Conservation (phyloP, 345 rosid species). For the Laguncularia racemosa region DNA sequence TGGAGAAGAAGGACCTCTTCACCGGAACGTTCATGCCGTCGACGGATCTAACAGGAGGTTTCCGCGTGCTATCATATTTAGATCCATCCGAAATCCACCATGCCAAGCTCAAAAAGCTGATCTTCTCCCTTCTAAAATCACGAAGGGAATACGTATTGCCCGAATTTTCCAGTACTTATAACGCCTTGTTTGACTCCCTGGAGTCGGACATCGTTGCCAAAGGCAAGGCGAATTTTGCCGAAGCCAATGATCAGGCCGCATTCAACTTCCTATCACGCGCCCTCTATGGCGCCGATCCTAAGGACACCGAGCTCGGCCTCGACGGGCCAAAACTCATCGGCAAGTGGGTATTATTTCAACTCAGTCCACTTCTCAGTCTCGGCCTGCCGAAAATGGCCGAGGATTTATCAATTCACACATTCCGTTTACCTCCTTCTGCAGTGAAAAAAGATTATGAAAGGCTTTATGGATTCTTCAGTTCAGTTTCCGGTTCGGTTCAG, state of each 20-base stretch:
- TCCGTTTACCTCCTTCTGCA: slow-evolving; percentile 11
- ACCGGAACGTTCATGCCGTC: slow-evolving; percentile 23
- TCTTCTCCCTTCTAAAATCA: slow-evolving; percentile 10
- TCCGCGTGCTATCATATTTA: slow-evolving; percentile 17
- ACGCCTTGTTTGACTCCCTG: slow-evolving; percentile 7
- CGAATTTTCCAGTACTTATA: slow-evolving; percentile 9
- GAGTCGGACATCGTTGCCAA: slow-evolving; percentile 7
- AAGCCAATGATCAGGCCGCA: slow-evolving; percentile 6
- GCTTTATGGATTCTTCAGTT: slow-evolving; percentile 11
- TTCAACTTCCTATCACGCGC: slow-evolving; percentile 16
- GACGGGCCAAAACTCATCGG: slow-evolving; percentile 13
- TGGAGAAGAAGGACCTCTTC: slow-evolving; percentile 20
- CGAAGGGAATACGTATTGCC: slow-evolving; percentile 10
- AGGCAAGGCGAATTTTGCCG: slow-evolving; percentile 8
- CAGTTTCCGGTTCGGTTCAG: slow-evolving; percentile 1
- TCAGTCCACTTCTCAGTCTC: slow-evolving; percentile 17
- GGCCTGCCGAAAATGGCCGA: slow-evolving; percentile 18
- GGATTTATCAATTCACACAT: slow-evolving; percentile 17
- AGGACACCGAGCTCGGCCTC: slow-evolving; percentile 14
- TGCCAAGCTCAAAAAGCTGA: slow-evolving; percentile 12
- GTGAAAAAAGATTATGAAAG: slow-evolving; percentile 8
- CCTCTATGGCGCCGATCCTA: slow-evolving; percentile 15
- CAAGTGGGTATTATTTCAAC: slow-evolving; percentile 17
- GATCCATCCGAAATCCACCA: slow-evolving; percentile 24
- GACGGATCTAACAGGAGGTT: slow-evolving; percentile 13